A percentile compares a stretch with the other conserved stretches of the same genome.
Evolutionary conservation across 2,329 filamentous ascomycete species (phyloP).

Genomic region (Diaporthe ilicicola): DNA sequence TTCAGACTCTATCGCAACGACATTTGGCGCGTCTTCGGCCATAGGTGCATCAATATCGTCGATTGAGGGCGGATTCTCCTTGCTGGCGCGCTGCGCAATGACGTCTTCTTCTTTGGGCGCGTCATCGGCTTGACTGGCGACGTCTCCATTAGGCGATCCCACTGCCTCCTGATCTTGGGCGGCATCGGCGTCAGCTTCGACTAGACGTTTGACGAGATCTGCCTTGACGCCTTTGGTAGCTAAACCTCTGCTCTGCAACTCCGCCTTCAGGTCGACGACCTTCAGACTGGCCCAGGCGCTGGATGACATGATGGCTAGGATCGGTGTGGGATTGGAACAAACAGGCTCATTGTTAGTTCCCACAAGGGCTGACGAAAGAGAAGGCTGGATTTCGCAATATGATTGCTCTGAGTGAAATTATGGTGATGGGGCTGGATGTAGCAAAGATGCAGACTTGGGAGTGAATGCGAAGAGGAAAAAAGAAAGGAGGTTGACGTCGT

Average conservation of each 20-base stretch:
- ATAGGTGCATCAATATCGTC: constrained; percentile 7
- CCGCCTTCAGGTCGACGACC: constrained; percentile 77
- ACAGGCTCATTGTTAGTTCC: constrained; percentile 26
- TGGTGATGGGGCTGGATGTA: background rate
- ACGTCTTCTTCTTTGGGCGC: constrained; percentile 37
- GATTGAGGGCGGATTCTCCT: constrained; percentile 10
- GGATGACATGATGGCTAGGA: constrained; percentile 48
- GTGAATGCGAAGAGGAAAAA: constrained; percentile 23
- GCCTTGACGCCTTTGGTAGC: constrained; percentile 75
- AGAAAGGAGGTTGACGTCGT: constrained; percentile 25
- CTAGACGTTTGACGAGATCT: constrained; percentile 73
- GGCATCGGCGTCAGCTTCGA: constrained; percentile 32
- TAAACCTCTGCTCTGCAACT: constrained; percentile 77
- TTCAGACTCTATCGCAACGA: background rate
- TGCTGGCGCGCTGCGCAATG: constrained; percentile 26
- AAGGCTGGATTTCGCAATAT: background rate
- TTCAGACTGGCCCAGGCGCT: constrained; percentile 69
- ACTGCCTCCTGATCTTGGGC: constrained; percentile 30
- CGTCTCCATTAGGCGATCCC: background rate
- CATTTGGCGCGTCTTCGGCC: constrained; percentile 12
- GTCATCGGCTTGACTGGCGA: constrained; percentile 14
- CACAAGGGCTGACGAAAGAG: background rate
- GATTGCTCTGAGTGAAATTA: background rate
- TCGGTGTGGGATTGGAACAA: background rate
- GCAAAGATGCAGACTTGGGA: background rate